Conservation (phyloP, 805 yeast genomes). For the Yarrowia divulgata region DNA sequence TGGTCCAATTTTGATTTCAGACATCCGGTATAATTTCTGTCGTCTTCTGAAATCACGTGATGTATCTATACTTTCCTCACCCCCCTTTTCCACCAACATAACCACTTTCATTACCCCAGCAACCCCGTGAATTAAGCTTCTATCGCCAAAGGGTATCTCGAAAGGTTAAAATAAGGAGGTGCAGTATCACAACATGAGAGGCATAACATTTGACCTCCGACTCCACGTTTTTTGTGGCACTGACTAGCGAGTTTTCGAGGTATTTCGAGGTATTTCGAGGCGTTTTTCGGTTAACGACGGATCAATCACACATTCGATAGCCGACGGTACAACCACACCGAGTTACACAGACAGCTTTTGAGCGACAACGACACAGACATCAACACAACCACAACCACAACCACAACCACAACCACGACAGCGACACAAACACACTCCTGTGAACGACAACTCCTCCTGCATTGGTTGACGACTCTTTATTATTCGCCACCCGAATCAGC, state of each 20-base stretch:
- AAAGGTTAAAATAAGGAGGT: constrained; percentile 31
- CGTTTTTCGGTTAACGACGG: not conserved
- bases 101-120: not conserved
- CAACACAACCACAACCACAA: not conserved
- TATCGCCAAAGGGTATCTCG: constrained; percentile 7
- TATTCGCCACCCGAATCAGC: too few species aligned
- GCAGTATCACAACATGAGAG: constrained; percentile 32
- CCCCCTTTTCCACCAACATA: too few species aligned
- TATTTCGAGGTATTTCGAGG: not conserved
- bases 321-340: not conserved
- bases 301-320: not conserved
- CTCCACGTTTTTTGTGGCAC: not conserved
- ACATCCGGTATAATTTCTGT: too few species aligned
- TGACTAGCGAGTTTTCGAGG: not conserved
- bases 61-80: too few species aligned
- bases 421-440: not conserved
- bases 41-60: too few species aligned
- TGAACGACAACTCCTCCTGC: too few species aligned
- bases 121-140: not conserved
- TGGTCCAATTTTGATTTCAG: too few species aligned
- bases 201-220: not conserved
- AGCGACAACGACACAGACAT: not conserved
- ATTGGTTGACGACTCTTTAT: too few species aligned
- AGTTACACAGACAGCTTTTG: not conserved
- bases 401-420: not conserved